A percentile compares a stretch with the other conserved stretches of the same genome.
These are phyloP conservation scores for Phytophthora meadii DNA, from an alignment of 352 stramenopile species.

Conservation along the genomic window DNA sequence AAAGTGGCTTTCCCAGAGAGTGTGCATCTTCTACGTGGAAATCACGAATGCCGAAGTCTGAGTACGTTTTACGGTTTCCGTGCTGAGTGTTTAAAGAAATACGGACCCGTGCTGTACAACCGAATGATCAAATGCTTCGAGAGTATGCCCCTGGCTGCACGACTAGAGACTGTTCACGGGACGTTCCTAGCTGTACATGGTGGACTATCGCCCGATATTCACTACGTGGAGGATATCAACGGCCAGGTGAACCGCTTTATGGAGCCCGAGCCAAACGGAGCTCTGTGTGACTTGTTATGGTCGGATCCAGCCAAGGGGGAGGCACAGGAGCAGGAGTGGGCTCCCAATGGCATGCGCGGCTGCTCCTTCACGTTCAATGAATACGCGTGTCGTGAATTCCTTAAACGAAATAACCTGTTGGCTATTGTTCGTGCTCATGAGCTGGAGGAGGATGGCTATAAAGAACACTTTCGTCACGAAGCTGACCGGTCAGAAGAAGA, in stretches of 20 bases:
- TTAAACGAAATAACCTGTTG: slow-evolving; percentile 69
- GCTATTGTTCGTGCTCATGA: slow-evolving; percentile 83
- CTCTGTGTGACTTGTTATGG: slow-evolving; percentile 99
- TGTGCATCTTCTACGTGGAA: slow-evolving; percentile 98
- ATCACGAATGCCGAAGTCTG: slow-evolving; percentile 98
- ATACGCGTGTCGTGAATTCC: slow-evolving; percentile 64
- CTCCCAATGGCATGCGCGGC: slow-evolving; percentile 69
- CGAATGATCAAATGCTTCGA: slow-evolving; percentile 87
- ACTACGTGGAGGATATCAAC: slow-evolving; percentile 80
- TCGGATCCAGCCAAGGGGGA: slow-evolving; percentile 96
- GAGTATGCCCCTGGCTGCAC: slow-evolving; percentile 76
- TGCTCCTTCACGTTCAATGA: slow-evolving; percentile 89
- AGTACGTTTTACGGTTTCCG: slow-evolving; percentile 99
- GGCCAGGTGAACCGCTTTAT: slow-evolving; percentile 76
- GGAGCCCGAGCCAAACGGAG: slow-evolving; percentile 82
- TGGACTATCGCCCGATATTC: slow-evolving; percentile 76
- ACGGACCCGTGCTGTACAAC: slow-evolving; percentile 81
- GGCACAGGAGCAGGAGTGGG: slow-evolving; percentile 56
- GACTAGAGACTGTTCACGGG: slow-evolving; percentile 64
- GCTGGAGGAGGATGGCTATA: slow-evolving; percentile 79
- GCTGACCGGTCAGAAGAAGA: slow-evolving; percentile 18
- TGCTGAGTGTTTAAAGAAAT: slow-evolving; percentile 94
- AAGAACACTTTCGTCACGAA: slow-evolving; percentile 68
- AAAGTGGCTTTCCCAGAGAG: slow-evolving; percentile 99
- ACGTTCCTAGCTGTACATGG: slow-evolving; percentile 78